These are phyloP conservation scores for Trichoderma gracile DNA, from an alignment of 2,329 filamentous ascomycete species.

Conservation along the genomic window DNA sequence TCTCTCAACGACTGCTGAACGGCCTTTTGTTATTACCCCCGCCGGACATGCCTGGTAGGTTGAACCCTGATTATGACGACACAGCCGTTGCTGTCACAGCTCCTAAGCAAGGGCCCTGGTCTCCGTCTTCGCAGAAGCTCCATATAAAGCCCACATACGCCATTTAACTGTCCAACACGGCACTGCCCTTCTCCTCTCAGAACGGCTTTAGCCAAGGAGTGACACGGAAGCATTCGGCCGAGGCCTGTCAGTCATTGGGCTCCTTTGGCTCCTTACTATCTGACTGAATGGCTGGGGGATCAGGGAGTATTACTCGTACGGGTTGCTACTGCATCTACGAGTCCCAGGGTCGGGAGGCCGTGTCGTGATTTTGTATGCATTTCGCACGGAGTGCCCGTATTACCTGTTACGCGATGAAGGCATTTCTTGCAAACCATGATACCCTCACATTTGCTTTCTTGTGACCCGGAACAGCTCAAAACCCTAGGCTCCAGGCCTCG, in stretches of 20 bases:
- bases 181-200: conserved; percentile 4
- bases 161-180: background rate
- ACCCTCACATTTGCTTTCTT: background rate
- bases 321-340: background rate
- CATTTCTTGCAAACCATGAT: conserved; percentile 16
- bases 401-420: conserved; percentile 19
- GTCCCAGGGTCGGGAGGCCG: background rate
- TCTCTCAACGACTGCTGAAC: background rate
- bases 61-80: conserved; percentile 24
- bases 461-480: background rate
- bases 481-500: conserved; percentile 44
- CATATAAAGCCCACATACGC: conserved; percentile 15
- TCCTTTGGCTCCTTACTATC: background rate
- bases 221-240: background rate
- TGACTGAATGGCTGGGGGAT: background rate
- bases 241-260: background rate
- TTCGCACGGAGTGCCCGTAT: conserved; percentile 15
- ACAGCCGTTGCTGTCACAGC: background rate
- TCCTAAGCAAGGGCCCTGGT: background rate
- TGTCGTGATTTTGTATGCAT: background rate
- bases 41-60: background rate
- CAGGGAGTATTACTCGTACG: background rate
- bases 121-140: background rate
- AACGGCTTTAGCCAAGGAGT: background rate
- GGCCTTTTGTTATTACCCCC: background rate